phyloP scores from a whole-genome alignment of 1,139 yeast genomes.

The Scheffersomyces insectosa region DNA sequence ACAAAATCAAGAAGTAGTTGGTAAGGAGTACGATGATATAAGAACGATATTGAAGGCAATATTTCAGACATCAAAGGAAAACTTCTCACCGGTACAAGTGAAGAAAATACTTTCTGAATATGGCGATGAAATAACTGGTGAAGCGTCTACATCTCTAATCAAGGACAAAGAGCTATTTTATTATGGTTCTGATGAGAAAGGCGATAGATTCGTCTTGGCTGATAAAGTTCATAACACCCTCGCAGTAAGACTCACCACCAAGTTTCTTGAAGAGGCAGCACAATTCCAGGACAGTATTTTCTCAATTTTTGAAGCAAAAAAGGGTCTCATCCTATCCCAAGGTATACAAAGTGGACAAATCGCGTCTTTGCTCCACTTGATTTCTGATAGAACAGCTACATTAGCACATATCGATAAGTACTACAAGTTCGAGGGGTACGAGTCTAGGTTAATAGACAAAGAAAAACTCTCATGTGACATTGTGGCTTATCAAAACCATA shows the following conservation, averaged over 20 bases:
- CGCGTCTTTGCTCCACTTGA: slow-evolving; percentile 51
- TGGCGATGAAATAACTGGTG: slow-evolving; percentile 45
- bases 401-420: slow-evolving; percentile 56
- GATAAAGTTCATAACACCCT: slow-evolving; percentile 52
- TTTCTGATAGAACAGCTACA: slow-evolving; percentile 37
- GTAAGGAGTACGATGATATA: slow-evolving; percentile 30
- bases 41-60: slow-evolving; percentile 54
- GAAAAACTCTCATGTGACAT: slow-evolving; percentile 66
- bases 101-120: slow-evolving; percentile 41
- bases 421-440: slow-evolving; percentile 54
- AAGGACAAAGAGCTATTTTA: slow-evolving; percentile 54
- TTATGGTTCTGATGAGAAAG: slow-evolving; percentile 45
- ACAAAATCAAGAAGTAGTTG: slow-evolving; percentile 13
- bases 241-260: slow-evolving; percentile 38
- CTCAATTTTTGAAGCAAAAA: slow-evolving; percentile 38
- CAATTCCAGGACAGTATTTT: slow-evolving; percentile 41
- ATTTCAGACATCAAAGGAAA: slow-evolving; percentile 54
- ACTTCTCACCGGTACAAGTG: slow-evolving; percentile 46
- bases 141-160: slow-evolving; percentile 55
- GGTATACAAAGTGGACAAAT: slow-evolving; percentile 59
- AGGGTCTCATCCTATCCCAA: slow-evolving; percentile 60
- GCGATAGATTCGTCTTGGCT: slow-evolving; percentile 55
- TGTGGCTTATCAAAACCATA: slow-evolving; percentile 21
- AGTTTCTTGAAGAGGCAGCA: slow-evolving; percentile 48
- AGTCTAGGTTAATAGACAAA: slow-evolving; percentile 62